Evolutionary conservation across 2,329 filamentous ascomycete genomes (phyloP).

Genomic region (Colletotrichum scovillei): DNA sequence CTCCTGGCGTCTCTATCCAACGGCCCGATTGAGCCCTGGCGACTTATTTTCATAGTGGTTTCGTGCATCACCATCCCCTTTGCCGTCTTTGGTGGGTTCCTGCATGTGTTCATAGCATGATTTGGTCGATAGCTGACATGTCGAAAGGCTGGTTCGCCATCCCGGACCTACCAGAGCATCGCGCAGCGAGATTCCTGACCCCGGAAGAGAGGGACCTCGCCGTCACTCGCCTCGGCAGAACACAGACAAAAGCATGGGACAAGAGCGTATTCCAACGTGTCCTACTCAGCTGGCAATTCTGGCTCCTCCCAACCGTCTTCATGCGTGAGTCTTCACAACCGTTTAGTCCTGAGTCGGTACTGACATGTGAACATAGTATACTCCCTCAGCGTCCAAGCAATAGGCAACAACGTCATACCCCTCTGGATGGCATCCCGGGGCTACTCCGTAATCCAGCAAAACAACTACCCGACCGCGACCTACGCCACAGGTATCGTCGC

Average conservation of each 20-base stretch:
- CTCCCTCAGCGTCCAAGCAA: slow-evolving; percentile 54
- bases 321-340: slow-evolving; percentile 47
- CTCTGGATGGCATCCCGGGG: slow-evolving; percentile 57
- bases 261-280: slow-evolving; percentile 14
- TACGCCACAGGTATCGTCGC: slow-evolving; percentile 55
- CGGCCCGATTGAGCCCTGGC: slow-evolving; percentile 51
- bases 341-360: neutral
- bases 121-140: neutral
- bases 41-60: slow-evolving; percentile 56
- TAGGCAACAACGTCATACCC: slow-evolving; percentile 57
- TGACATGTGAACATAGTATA: slow-evolving; percentile 43
- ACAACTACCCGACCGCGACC: slow-evolving; percentile 56
- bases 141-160: slow-evolving; percentile 55
- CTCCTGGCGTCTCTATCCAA: slow-evolving; percentile 49
- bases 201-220: slow-evolving; percentile 50
- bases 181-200: slow-evolving; percentile 52
- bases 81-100: slow-evolving; percentile 48
- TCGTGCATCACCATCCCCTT: slow-evolving; percentile 54
- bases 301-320: slow-evolving; percentile 55
- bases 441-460: slow-evolving; percentile 55
- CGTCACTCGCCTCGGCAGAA: slow-evolving; percentile 46
- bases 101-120: no score
- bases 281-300: slow-evolving; percentile 57
- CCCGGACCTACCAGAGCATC: slow-evolving; percentile 54
- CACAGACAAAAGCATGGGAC: slow-evolving; percentile 36